phyloP scores from a whole-genome alignment of 2,329 filamentous ascomycete genomes.

The Sphaerulina vaccinii region DNA sequence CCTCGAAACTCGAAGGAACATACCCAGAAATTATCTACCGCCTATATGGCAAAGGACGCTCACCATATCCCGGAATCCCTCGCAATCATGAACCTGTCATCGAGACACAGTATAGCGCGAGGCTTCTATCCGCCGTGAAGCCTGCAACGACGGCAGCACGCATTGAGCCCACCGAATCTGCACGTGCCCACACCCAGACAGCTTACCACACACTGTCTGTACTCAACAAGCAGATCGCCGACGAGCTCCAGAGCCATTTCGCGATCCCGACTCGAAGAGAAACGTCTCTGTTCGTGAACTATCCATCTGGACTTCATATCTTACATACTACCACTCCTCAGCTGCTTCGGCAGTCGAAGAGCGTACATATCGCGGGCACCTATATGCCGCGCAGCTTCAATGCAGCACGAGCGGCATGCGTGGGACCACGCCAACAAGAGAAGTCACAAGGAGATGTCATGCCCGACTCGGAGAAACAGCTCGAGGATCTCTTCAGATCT shows the following conservation, averaged over 20 bases:
- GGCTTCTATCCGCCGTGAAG: slow-evolving; percentile 35
- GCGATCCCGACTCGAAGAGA: slow-evolving; percentile 27
- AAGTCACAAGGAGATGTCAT: slow-evolving; percentile 23
- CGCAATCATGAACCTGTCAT: slow-evolving; percentile 39
- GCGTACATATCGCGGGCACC: slow-evolving; percentile 43
- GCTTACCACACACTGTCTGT: slow-evolving; percentile 20
- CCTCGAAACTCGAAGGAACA: slow-evolving; percentile 36
- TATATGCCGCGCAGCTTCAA: slow-evolving; percentile 32
- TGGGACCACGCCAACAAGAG: slow-evolving; percentile 12
- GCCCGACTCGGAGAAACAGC: slow-evolving; percentile 32
- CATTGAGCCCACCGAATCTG: slow-evolving; percentile 13
- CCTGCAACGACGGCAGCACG: slow-evolving; percentile 29
- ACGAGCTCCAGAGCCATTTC: slow-evolving; percentile 41
- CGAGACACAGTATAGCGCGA: slow-evolving; percentile 34
- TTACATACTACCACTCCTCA: slow-evolving; percentile 41
- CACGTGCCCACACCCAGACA: slow-evolving; percentile 17
- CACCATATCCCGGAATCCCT: slow-evolving; percentile 41
- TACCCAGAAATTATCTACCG: slow-evolving; percentile 35
- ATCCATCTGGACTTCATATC: slow-evolving; percentile 44
- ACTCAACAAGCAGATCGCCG: slow-evolving; percentile 38
- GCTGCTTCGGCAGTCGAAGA: slow-evolving; percentile 42
- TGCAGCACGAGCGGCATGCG: slow-evolving; percentile 23
- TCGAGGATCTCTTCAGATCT: slow-evolving; percentile 37
- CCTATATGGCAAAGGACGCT: slow-evolving; percentile 26
- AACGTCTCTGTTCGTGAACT: slow-evolving; percentile 44